Conservation (phyloP, 2,329 filamentous ascomycete species). For the Sporothrix globosa region DNA sequence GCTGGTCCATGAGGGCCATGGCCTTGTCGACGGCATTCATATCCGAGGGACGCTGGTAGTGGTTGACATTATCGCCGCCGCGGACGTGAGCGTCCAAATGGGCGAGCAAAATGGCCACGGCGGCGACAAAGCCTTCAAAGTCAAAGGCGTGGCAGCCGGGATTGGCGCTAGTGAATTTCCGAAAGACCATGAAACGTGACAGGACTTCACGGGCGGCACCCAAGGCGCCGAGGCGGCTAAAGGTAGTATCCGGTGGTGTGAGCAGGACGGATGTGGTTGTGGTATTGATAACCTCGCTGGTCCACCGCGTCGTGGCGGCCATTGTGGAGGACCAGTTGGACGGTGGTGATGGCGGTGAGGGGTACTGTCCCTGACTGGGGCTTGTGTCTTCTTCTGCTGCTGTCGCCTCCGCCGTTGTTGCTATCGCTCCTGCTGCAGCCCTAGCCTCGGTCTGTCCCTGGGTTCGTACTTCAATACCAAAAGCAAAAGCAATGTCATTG, state of each 20-base stretch:
- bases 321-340: background rate
- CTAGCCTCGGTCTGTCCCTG: too few relatives aligned
- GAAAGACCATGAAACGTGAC: conserved; percentile 43
- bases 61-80: conserved; percentile 41
- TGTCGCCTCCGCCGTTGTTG: too few relatives aligned
- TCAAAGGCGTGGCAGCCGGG: conserved; percentile 42
- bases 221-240: conserved; percentile 51
- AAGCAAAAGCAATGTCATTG: conserved; percentile 6
- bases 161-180: conserved; percentile 40
- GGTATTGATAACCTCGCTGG: background rate
- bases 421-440: too few relatives aligned
- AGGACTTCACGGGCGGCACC: conserved; percentile 46
- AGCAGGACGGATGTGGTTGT: conserved; percentile 33
- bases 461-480: background rate
- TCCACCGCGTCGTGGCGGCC: background rate
- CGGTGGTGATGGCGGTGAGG: background rate
- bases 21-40: conserved; percentile 46
- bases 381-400: background rate
- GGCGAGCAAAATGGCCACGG: conserved; percentile 45
- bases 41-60: conserved; percentile 47
- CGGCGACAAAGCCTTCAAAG: conserved; percentile 46
- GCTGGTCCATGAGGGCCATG: conserved; percentile 43
- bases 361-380: background rate
- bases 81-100: conserved; percentile 43
- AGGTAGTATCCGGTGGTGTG: conserved; percentile 45